Evolutionary conservation across 495 filamentous ascomycete species (phyloP).

Genomic region (Penicillium paradoxum): DNA sequence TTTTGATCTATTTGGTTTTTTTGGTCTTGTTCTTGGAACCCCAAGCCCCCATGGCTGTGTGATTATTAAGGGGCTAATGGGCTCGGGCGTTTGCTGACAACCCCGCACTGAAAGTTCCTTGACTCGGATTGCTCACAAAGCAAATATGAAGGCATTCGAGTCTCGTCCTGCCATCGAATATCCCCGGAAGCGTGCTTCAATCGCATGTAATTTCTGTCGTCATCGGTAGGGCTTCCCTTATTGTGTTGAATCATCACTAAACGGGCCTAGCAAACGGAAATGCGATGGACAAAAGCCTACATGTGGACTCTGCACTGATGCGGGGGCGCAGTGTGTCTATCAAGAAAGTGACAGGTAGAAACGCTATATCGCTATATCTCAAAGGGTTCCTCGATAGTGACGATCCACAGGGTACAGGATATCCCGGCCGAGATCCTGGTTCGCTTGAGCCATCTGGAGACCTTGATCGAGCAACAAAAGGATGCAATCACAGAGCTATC

Average conservation of each 20-base stretch:
- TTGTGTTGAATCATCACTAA: neutral
- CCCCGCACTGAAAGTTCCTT: slow-evolving; percentile 3
- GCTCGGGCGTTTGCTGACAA: neutral
- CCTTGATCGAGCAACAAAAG: slow-evolving; percentile 2
- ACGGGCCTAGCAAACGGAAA: slow-evolving; percentile 15
- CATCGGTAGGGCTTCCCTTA: slow-evolving; percentile 5
- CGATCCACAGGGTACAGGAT: slow-evolving; percentile 5
- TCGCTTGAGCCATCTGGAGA: slow-evolving; percentile 5
- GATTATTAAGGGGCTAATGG: slow-evolving; percentile 6
- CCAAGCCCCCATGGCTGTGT: neutral
- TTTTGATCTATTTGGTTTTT: too few relatives aligned
- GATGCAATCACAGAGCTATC: slow-evolving; percentile 3
- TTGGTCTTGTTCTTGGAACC: too few relatives aligned
- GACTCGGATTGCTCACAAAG: neutral
- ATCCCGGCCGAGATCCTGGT: slow-evolving; percentile 3
- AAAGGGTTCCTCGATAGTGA: slow-evolving; percentile 1
- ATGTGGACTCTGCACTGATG: slow-evolving; percentile 16
- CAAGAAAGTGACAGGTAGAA: slow-evolving; percentile 18
- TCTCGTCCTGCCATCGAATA: slow-evolving; percentile 6
- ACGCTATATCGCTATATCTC: neutral
- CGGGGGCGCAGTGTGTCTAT: slow-evolving; percentile 17
- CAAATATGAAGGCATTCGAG: slow-evolving; percentile 7
- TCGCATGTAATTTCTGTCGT: slow-evolving; percentile 22
- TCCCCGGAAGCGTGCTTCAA: slow-evolving; percentile 17
- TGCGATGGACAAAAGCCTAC: slow-evolving; percentile 18